These are phyloP conservation scores for Oryza australiensis DNA, from an alignment of 176 grass and related monocot genomes.

Conservation along the genomic window DNA sequence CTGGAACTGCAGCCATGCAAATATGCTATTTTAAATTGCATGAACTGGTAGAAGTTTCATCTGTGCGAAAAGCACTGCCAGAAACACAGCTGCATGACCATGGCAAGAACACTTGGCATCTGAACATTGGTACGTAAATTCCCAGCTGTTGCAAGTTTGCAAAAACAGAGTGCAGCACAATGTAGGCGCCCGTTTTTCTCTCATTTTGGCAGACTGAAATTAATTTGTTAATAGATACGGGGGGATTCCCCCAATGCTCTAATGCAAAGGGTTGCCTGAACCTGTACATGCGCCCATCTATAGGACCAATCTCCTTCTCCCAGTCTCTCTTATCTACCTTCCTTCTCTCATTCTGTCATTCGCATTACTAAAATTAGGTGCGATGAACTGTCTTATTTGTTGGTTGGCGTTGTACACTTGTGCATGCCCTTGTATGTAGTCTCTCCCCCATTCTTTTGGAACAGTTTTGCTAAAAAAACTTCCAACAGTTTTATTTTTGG, in stretches of 20 bases:
- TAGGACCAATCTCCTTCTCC: neutral
- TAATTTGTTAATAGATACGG: neutral
- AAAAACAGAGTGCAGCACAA: neutral
- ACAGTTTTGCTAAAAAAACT: too few relatives aligned
- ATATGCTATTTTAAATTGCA: neutral
- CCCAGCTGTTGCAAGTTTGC: neutral
- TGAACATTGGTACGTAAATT: neutral
- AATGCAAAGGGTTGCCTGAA: neutral
- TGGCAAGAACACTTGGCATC: neutral
- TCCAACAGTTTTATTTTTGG: too few relatives aligned
- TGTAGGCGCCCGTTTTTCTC: neutral
- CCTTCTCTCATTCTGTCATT: neutral
- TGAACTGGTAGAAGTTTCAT: neutral
- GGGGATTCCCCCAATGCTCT: neutral
- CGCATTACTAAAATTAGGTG: neutral
- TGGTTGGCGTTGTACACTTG: neutral
- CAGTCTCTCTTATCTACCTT: neutral
- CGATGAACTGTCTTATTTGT: neutral
- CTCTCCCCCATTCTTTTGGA: too few relatives aligned
- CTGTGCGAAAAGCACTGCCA: neutral
- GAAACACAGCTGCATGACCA: neutral
- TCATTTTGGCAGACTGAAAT: neutral
- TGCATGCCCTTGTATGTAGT: neutral
- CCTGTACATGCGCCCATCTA: neutral
- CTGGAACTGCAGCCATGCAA: slow-evolving; percentile 11